Evolutionary conservation across 805 yeast species (phyloP).

Genomic region (Candida xiaguanensis): DNA sequence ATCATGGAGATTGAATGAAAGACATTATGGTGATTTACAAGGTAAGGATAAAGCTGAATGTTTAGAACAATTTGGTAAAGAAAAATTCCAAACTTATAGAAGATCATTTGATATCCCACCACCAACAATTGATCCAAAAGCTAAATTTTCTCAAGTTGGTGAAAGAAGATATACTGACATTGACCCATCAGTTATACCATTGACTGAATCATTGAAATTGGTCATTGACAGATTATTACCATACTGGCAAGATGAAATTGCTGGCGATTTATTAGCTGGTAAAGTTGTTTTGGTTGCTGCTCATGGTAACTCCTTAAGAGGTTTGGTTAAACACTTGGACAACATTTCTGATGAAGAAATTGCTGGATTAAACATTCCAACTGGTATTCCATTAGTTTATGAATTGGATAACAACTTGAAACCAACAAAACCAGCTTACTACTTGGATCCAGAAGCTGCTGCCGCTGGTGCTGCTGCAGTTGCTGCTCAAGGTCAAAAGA

Average conservation of each 20-base stretch:
- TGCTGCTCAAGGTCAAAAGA: slow-evolving; percentile 82
- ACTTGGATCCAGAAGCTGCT: slow-evolving; percentile 99
- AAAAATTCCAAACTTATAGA: slow-evolving; percentile 95
- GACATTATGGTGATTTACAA: slow-evolving; percentile 98
- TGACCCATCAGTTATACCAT: slow-evolving; percentile 85
- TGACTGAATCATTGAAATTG: slow-evolving; percentile 89
- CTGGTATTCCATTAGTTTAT: slow-evolving; percentile 97
- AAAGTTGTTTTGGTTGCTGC: slow-evolving; percentile 94
- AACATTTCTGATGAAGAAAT: slow-evolving; percentile 87
- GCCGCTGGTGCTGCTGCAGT: slow-evolving; percentile 99
- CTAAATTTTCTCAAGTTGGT: slow-evolving; percentile 78
- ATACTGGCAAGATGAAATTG: slow-evolving; percentile 91
- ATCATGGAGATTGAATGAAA: slow-evolving; percentile 97
- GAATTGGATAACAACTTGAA: slow-evolving; percentile 83
- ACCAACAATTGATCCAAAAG: slow-evolving; percentile 74
- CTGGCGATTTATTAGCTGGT: slow-evolving; percentile 77
- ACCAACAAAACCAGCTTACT: slow-evolving; percentile 91
- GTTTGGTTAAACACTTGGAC: slow-evolving; percentile 92
- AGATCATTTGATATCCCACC: slow-evolving; percentile 97
- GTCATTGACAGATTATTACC: slow-evolving; percentile 96
- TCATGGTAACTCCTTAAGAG: slow-evolving; percentile 98
- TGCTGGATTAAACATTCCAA: slow-evolving; percentile 94
- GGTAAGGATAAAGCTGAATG: slow-evolving; percentile 98
- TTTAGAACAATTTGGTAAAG: slow-evolving; percentile 81
- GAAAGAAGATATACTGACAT: slow-evolving; percentile 83